Evolutionary conservation across 1,284 basidiomycete genomes (phyloP), one percentile per base, ranked within the genome.

Genomic region (Cystobasidium slooffiae): DNA sequence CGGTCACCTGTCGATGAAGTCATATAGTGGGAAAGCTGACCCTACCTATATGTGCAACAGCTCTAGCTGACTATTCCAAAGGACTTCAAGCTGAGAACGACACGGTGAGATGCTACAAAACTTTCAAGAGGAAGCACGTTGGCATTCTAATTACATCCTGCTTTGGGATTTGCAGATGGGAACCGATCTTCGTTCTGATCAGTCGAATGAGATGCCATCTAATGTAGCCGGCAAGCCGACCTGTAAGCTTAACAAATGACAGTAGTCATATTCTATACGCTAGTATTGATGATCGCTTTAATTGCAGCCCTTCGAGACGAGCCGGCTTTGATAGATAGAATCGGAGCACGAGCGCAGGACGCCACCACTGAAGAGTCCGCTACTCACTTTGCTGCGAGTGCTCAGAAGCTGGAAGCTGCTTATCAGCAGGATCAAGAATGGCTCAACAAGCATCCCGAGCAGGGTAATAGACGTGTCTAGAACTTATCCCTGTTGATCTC

Each of bases 51-150:
- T 6, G 18, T 24, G 14, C 14, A n/a, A 18, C 61, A 72, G 70
- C 70, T 37, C 44, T 73, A 59, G 62, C 70, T 1, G 70, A 73
- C 53, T 73, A 73, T 37, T 18, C 70, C 6, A 59, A 73, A 39
- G 70, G 62, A 18, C 41, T 73, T 3, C 70, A 73, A 66, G 63
- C 62, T 37, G 70, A 73, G 46, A 53, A 65, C 46, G 62, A 73
- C 5, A 73, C 68, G 18, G 62, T 65, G 39, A 18, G 31, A 5
- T 6, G 14, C 0, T 14, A 3, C 18, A 9, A n/a, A 7, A 3
- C 24, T 46, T 64, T 51, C 1, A 16, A 7, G 1, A 6, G 12
- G 37, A 62, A 62, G 9, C 2, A 62, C 31, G n/a, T 46, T 18
- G 9, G 9, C n/a, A 65, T 6, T 5, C 39, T 31, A n/a, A 18